Conservation (phyloP, 305 asterid species). For the Salvia sclarea region DNA sequence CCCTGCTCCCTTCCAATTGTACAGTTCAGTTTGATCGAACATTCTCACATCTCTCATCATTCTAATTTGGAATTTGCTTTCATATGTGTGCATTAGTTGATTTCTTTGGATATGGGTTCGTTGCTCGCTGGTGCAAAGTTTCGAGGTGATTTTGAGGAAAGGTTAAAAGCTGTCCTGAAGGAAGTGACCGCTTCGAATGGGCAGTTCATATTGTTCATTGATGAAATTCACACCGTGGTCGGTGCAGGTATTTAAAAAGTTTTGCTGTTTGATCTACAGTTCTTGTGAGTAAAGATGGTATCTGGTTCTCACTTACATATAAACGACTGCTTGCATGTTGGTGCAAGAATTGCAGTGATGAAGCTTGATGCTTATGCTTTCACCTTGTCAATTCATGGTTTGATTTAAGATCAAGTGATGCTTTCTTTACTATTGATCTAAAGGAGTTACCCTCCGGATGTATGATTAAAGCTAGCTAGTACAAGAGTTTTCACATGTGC, state of each 20-base stretch:
- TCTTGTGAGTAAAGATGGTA: not conserved
- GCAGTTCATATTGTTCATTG: constrained; percentile 70
- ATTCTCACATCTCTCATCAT: not conserved
- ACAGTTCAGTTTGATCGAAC: constrained; percentile 17
- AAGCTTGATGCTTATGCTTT: not conserved
- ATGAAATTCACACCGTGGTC: constrained; percentile 82
- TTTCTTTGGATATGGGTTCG: constrained; percentile 79
- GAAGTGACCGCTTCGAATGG: constrained; percentile 78
- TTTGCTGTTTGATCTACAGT: constrained; percentile 3
- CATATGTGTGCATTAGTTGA: constrained; percentile 46
- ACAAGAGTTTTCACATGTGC: not conserved
- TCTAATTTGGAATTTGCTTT: constrained; percentile 29
- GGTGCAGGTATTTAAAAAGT: constrained; percentile 63
- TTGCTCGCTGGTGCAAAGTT: constrained; percentile 82
- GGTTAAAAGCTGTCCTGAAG: constrained; percentile 75
- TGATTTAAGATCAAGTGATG: not conserved
- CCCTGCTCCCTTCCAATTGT: not conserved
- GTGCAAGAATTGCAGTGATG: not conserved
- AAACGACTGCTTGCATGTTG: constrained; percentile 19
- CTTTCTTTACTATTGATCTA: not conserved
- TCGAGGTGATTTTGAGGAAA: constrained; percentile 83
- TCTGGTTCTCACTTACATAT: constrained; percentile 6
- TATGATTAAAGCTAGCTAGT: constrained; percentile 7
- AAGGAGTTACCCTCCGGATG: not conserved
- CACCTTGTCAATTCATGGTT: not conserved